phyloP scores from a whole-genome alignment of 1,139 yeast species.

The Sugiyamaella japonica region DNA sequence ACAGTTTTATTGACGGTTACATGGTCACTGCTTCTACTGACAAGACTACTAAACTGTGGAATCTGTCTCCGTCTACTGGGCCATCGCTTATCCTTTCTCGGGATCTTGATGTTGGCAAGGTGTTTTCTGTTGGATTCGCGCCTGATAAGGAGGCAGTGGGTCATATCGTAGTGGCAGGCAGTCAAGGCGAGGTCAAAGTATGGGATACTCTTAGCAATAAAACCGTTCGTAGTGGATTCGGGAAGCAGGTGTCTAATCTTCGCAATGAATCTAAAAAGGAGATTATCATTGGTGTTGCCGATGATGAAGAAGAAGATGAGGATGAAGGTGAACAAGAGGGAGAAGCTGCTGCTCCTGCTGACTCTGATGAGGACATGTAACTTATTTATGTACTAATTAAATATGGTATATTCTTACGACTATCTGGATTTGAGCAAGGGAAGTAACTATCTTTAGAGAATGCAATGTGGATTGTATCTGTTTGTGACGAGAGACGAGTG shows the following conservation, averaged over 20 bases:
- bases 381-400: background rate
- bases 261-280: constrained; percentile 50
- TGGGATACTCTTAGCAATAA: constrained; percentile 90
- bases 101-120: constrained; percentile 95
- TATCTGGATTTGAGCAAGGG: no score
- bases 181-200: constrained; percentile 75
- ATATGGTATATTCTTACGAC: background rate
- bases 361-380: constrained; percentile 14
- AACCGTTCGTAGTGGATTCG: constrained; percentile 71
- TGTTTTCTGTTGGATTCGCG: constrained; percentile 78
- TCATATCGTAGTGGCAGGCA: constrained; percentile 84
- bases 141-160: constrained; percentile 88
- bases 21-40: constrained; percentile 89
- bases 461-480: no score
- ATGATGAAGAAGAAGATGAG: constrained; percentile 47
- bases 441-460: no score
- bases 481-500: no score
- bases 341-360: constrained; percentile 4
- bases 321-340: constrained; percentile 34
- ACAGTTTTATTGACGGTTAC: constrained; percentile 67
- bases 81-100: constrained; percentile 91
- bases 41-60: constrained; percentile 85
- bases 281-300: constrained; percentile 60
- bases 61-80: constrained; percentile 46
- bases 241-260: constrained; percentile 52